Percentiles rank a stretch among this genome's conserved stretches.
These are phyloP conservation scores for Casuarina glauca DNA, from an alignment of 306 rosid genomes.

Conservation along the genomic window DNA sequence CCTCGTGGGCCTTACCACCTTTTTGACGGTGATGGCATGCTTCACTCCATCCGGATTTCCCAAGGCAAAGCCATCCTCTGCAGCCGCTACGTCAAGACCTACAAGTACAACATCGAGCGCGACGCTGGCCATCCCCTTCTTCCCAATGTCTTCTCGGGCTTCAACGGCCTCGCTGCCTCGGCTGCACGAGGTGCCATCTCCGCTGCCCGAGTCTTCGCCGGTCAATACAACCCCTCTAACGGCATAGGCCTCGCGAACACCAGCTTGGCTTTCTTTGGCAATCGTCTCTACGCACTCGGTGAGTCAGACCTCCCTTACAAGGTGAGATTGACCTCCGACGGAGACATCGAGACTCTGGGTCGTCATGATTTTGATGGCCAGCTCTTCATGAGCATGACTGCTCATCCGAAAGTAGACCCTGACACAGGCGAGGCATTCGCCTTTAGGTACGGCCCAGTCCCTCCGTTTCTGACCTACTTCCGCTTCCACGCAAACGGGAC, in stretches of 20 bases:
- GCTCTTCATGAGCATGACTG: conserved; percentile 71
- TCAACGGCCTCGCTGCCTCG: conserved; percentile 58
- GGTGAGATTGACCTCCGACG: conserved; percentile 33
- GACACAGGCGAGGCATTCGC: conserved; percentile 76
- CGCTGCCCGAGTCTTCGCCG: conserved; percentile 54
- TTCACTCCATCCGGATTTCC: conserved; percentile 64
- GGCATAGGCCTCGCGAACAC: conserved; percentile 92
- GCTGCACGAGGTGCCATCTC: conserved; percentile 73
- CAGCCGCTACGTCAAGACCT: conserved; percentile 74
- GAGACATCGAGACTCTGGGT: conserved; percentile 60
- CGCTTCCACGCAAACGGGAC: conserved; percentile 48
- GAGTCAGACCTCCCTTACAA: conserved; percentile 84
- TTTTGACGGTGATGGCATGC: conserved; percentile 94
- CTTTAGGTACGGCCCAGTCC: conserved; percentile 71
- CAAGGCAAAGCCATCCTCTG: conserved; percentile 66
- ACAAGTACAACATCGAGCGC: conserved; percentile 62
- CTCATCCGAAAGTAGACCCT: conserved; percentile 76
- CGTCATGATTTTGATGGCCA: conserved; percentile 71
- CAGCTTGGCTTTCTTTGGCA: conserved; percentile 60
- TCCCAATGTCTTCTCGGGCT: conserved; percentile 78
- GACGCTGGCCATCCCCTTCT: conserved; percentile 62
- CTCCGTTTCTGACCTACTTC: conserved; percentile 79
- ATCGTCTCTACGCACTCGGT: conserved; percentile 63
- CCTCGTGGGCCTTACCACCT: conserved; percentile 95
- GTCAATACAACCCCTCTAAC: conserved; percentile 60